A percentile compares a stretch with the other conserved stretches of the same genome.
phyloP scores from a whole-genome alignment of 1,284 basidiomycete species.

The Kalmanozyma brasiliensis region DNA sequence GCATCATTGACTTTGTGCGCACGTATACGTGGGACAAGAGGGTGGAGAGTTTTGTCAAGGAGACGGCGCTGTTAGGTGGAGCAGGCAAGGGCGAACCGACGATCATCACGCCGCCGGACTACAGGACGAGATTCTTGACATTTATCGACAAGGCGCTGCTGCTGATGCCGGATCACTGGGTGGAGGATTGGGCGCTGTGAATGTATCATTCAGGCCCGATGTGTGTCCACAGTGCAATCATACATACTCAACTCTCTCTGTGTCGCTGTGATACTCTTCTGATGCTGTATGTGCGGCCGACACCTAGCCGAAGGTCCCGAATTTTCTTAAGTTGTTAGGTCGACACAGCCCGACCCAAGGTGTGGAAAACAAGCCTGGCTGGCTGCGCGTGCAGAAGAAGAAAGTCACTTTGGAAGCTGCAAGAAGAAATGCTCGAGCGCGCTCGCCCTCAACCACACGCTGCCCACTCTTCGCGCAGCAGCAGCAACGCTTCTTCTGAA shows the following conservation, averaged over 20 bases:
- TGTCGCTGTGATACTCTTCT: not conserved
- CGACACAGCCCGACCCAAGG: not conserved
- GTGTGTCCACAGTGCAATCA: not conserved
- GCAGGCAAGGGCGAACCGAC: slow-evolving; percentile 68
- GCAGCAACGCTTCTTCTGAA: slow-evolving; percentile 10
- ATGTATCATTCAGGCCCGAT: no score
- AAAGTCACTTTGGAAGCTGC: slow-evolving; percentile 30
- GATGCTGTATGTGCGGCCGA: no score
- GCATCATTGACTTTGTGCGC: slow-evolving; percentile 95
- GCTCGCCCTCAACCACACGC: not conserved
- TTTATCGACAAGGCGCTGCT: slow-evolving; percentile 63
- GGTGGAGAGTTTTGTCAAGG: slow-evolving; percentile 96
- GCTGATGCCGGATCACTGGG: slow-evolving; percentile 62
- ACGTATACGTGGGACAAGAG: slow-evolving; percentile 99
- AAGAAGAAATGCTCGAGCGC: slow-evolving; percentile 35
- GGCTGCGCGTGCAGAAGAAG: slow-evolving; percentile 11
- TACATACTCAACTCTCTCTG: no score
- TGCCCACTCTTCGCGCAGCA: slow-evolving; percentile 5
- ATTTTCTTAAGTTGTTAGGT: slow-evolving; percentile 1
- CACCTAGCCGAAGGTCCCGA: no score
- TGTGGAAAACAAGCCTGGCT: not conserved
- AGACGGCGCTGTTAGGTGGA: slow-evolving; percentile 84
- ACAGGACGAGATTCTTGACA: slow-evolving; percentile 64
- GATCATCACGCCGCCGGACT: slow-evolving; percentile 66
- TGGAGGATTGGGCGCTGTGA: slow-evolving; percentile 52